Base-by-base conservation (phyloP, 2,329 filamentous ascomycete species). In the Achaetomium macrosporum region DNA sequence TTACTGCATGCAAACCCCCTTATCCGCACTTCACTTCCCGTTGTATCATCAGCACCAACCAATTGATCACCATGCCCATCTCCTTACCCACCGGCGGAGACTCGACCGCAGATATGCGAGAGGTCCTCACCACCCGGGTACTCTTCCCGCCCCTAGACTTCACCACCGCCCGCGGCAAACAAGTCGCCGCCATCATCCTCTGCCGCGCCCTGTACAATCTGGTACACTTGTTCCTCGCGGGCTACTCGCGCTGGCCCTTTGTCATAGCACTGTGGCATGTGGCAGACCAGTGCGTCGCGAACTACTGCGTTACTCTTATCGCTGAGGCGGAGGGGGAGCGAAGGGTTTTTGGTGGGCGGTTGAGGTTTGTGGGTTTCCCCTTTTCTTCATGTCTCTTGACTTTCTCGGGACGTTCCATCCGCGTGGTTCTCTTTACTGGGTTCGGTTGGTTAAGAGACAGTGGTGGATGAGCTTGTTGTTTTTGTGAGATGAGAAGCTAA, bases 231-330 rank as follows among this genome's bases (percentile, higher is more conserved):
- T 31, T 43, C 13, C 11, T 47, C 16, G 16, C 37, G n/a, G 36
- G 37, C n/a, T 12, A 13, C 9, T 20, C 16, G 10, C 6, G 15
- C 3, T 5, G 25, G 12, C 20, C 33, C 20, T 2, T 16, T 10
- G 4, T 31, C 10, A 7, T 10, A 19, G n/a, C 30, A 19, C 30
- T 47, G 5, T 47, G 9, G 5, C 30, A 41, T 12, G 31, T 55
- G 3, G 7, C 19, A 5, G 53, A 55, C 25, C 53, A 44, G 48
- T 20, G 51, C 8, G 47, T 55, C 3, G 31, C 51, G 9, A 20
- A 9, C 25, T 51, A 16, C 13, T 30, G 15, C 8, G 43, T 55
- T 5, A 19, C 48, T 7, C 11, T 43, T 4, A 33, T 51, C 7
- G 44, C 17, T 15, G 48, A 41, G 37, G 43, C 17, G 36, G 11